Percentiles rank a stretch among this genome's conserved stretches.
Evolutionary conservation across 345 rosid species (phyloP).

Genomic region (Clausena lansium): DNA sequence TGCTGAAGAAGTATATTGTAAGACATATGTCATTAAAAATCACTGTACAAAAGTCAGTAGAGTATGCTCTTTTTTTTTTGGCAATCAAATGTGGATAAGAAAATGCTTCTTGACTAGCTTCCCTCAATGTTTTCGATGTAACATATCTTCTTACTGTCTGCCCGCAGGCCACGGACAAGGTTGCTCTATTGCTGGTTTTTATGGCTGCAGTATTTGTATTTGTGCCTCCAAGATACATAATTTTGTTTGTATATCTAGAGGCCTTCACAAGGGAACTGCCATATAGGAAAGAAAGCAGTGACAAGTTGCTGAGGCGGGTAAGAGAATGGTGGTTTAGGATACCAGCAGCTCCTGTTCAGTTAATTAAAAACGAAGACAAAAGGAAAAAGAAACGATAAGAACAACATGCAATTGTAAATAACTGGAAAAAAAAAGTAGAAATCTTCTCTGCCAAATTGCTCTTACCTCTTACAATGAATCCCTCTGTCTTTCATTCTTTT

Average conservation of each 20-base stretch:
- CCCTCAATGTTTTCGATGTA: neutral
- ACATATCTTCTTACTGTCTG: conserved; percentile 1
- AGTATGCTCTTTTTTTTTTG: neutral
- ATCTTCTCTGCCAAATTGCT: neutral
- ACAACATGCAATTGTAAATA: conserved; percentile 17
- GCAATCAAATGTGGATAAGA: neutral
- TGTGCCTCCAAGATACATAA: conserved; percentile 51
- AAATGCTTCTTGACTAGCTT: neutral
- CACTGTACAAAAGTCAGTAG: neutral
- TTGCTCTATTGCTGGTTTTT: conserved; percentile 53
- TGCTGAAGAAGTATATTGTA: no score
- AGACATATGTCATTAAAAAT: no score
- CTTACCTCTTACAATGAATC: neutral
- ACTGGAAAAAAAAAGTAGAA: neutral
- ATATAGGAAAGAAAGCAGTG: conserved; percentile 71
- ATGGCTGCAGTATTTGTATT: conserved; percentile 52
- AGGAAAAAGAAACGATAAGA: conserved; percentile 60
- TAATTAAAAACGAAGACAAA: conserved; percentile 50
- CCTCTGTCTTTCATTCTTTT: neutral
- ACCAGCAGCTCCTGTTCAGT: conserved; percentile 88
- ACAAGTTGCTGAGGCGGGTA: conserved; percentile 58
- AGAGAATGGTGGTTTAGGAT: conserved; percentile 94
- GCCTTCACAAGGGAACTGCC: conserved; percentile 76
- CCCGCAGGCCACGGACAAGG: conserved; percentile 72
- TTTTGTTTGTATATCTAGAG: conserved; percentile 58